A percentile compares a stretch with the other conserved stretches of the same genome.
phyloP scores from a whole-genome alignment of 768 basidiomycete genomes.

The Lentinula raphanica region DNA sequence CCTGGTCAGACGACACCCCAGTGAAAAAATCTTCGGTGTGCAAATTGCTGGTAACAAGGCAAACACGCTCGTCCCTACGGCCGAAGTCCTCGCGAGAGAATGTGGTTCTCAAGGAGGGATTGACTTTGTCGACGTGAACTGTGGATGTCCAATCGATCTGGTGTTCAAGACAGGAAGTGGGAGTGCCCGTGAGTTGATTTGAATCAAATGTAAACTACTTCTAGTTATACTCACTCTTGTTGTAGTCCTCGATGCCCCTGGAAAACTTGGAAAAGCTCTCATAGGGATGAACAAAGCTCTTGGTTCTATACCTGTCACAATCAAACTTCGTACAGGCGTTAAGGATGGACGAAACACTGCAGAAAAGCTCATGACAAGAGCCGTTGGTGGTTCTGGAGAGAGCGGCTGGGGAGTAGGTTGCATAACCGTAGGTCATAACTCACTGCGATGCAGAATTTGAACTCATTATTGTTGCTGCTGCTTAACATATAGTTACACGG shows the following conservation, averaged over 20 bases:
- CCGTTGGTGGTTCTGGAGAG: slow-evolving; percentile 41
- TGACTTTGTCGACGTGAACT: slow-evolving; percentile 94
- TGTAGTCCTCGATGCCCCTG: slow-evolving; percentile 77
- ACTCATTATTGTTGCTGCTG: too few species aligned
- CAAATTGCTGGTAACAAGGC: slow-evolving; percentile 92
- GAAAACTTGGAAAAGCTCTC: slow-evolving; percentile 80
- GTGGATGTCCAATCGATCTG: slow-evolving; percentile 95
- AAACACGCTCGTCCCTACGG: slow-evolving; percentile 66
- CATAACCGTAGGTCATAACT: slow-evolving; percentile 31
- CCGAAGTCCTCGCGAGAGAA: slow-evolving; percentile 75
- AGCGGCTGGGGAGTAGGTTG: slow-evolving; percentile 43
- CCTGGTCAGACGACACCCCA: slow-evolving; percentile 81
- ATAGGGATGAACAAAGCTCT: slow-evolving; percentile 88
- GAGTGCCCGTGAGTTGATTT: slow-evolving; percentile 63
- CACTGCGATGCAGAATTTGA: too few species aligned
- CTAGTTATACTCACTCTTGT: slow-evolving; percentile 1
- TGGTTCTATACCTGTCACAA: slow-evolving; percentile 86
- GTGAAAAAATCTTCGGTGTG: slow-evolving; percentile 83
- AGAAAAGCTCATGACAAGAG: slow-evolving; percentile 86
- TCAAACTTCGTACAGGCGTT: slow-evolving; percentile 90
- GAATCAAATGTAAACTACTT: not conserved
- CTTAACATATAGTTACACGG: slow-evolving; percentile 79
- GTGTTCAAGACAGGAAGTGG: slow-evolving; percentile 91
- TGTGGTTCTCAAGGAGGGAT: slow-evolving; percentile 44
- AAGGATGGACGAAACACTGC: slow-evolving; percentile 80